phyloP scores from a whole-genome alignment of 1,139 yeast species.

The Blastobotrys petasosporus region DNA sequence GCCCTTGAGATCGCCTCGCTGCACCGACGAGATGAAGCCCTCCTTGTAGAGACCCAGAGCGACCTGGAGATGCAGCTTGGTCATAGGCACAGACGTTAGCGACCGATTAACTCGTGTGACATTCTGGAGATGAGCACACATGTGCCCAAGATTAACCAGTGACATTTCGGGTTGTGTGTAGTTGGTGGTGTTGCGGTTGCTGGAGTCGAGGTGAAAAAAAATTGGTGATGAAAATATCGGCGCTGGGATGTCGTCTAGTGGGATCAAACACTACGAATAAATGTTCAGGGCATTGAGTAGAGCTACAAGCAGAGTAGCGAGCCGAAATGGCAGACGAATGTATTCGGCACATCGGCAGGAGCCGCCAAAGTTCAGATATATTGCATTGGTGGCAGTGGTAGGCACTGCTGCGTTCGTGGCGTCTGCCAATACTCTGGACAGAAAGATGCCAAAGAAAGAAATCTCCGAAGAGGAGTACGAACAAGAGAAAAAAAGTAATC shows the following conservation, averaged over 20 bases:
- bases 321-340: slow-evolving; percentile 6
- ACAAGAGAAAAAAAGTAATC: slow-evolving; percentile 26
- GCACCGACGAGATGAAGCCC: slow-evolving; percentile 81
- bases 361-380: slow-evolving; percentile 31
- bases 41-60: slow-evolving; percentile 82
- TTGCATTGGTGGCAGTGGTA: slow-evolving; percentile 28
- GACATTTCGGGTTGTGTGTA: slow-evolving; percentile 49
- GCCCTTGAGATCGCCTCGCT: slow-evolving; percentile 83
- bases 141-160: slow-evolving; percentile 72
- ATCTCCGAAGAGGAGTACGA: slow-evolving; percentile 61
- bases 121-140: slow-evolving; percentile 86
- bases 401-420: slow-evolving; percentile 46
- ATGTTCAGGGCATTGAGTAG: no score
- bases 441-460: slow-evolving; percentile 45
- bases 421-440: slow-evolving; percentile 49
- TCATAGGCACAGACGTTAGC: slow-evolving; percentile 76
- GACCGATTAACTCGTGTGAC: slow-evolving; percentile 71
- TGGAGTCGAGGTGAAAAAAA: neutral
- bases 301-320: neutral
- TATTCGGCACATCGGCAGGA: slow-evolving; percentile 15
- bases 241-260: neutral
- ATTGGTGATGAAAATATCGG: slow-evolving; percentile 1
- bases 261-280: no score
- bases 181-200: neutral
- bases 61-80: slow-evolving; percentile 74